Base-by-base conservation (phyloP, 345 rosid genomes). In the Pistacia atlantica region DNA sequence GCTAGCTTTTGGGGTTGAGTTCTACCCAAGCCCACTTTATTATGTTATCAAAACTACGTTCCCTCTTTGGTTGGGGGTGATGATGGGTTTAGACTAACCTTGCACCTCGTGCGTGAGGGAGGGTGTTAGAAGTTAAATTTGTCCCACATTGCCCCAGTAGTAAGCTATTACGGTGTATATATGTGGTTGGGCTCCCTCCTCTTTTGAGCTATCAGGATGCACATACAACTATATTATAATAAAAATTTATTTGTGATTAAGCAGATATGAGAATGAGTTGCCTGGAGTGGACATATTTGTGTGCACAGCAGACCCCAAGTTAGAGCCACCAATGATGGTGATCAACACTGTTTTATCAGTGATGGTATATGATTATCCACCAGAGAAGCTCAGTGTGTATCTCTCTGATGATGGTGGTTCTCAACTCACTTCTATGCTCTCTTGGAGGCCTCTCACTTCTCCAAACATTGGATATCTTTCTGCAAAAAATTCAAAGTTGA, bases 281-380 rank as follows among this genome's bases (percentile, higher is more conserved):
- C 97, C 97, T 0, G 83, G 65, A 51, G 80, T 93, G 5, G 98
- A 93, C 80, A 66, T 91, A 5, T 91, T 93, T 46, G 88, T 90
- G 9, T 89, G 93, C 91, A 91, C 93, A 18, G 95, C 93, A 11
- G 91, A 89, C 65, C 93, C 93, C 0, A 80, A 28, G 18, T 79
- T 88, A n/a, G 98, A 93, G 87, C 98, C 95, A 64, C 95, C 97
- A 28, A 18, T 72, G 55, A 37, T 93, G 91, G 97, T 89, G 81
- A 77, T 89, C 0, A 91, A 87, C 87, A 93, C 93, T 0, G 81
- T 90, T 12, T 75, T 91, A 75, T 91, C 98, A 5, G 87, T 85
- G 5, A 71, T 85, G 84, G 82, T 93, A 5, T 88, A 83, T 3
- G 82, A 89, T 65, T 91, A 91, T 61, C 92, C 97, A 8, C 73